Base-by-base conservation (phyloP, 2,329 filamentous ascomycete genomes). In the Exophiala sp. region DNA sequence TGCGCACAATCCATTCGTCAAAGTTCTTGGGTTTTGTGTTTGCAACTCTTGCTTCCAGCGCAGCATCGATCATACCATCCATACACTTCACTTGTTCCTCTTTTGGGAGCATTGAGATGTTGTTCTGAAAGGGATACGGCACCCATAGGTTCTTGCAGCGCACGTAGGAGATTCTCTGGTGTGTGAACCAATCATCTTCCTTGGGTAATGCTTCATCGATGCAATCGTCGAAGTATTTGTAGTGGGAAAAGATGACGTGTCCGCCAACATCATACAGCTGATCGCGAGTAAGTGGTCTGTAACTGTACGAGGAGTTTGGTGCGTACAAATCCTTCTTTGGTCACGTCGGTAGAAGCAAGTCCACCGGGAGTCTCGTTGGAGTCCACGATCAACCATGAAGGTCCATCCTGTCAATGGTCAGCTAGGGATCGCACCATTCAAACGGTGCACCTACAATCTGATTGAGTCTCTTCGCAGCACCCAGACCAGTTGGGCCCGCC, bases 221-320 rank as follows among this genome's bases (percentile, higher is more conserved):
- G 77, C 88, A 94, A 78, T 98, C 93, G 75, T 98, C 93, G 70
- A 98, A 98, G 82, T 98, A 98, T 77, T 96, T 96, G 85, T 98
- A 98, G 81, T 96, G 90, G 63, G 90, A 96, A 81, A 96, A 96
- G 75, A 96, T 96, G 73, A 96, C 90, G 74, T 96, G 90, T 64
- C 90, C 90, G 69, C 90, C 90, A 64, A 98, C 93, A 74, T 98
- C 93, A 80, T 96, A 98, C 64, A 98, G 82, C 91, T 95, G 66
- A 19, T 19, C 34, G 35, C 11, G 21, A 29, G 41, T 50, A 22
- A 50, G 48, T 24, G 23, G 34, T 14, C 40, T 23, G 27, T n/a
- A 22, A 3, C 3, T 10, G 4, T 21, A 14, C 8, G 5, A 27
- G 5, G 21, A 16, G 14, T 29, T 9, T 5, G 3, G 10, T 10